phyloP scores from a whole-genome alignment of 2,329 filamentous ascomycete genomes.

The Fusarium cicatricum region DNA sequence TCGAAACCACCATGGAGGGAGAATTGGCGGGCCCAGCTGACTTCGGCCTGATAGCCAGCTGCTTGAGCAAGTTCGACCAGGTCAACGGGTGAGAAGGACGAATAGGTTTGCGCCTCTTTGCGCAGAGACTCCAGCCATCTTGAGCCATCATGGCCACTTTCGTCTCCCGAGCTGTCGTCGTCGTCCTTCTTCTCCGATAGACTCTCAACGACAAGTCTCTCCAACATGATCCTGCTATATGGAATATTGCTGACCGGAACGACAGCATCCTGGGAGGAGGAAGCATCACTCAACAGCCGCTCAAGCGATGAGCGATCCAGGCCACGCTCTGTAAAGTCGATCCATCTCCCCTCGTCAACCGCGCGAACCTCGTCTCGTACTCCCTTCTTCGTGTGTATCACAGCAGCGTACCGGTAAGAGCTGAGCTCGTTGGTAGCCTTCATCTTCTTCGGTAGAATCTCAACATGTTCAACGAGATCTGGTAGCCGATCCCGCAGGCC shows the following conservation, averaged over 20 bases:
- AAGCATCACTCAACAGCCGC: conserved; percentile 8
- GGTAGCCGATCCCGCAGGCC: conserved; percentile 20
- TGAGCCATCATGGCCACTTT: not conserved
- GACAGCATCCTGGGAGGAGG: not conserved
- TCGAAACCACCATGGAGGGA: conserved; percentile 40
- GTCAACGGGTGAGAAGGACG: conserved; percentile 25
- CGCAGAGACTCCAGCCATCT: conserved; percentile 16
- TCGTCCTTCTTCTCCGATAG: conserved; percentile 10
- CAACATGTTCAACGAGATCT: conserved; percentile 37
- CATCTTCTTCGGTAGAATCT: conserved; percentile 43
- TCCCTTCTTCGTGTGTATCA: conserved; percentile 29
- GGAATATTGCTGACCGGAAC: conserved; percentile 40
- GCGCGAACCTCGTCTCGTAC: conserved; percentile 4
- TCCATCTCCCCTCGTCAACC: conserved; percentile 23
- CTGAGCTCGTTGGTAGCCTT: conserved; percentile 43
- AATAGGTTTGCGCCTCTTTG: not conserved
- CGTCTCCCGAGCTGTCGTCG: not conserved
- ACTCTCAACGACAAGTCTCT: conserved; percentile 29
- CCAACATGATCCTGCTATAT: conserved; percentile 44
- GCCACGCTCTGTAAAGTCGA: conserved; percentile 26
- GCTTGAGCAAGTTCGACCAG: conserved; percentile 36
- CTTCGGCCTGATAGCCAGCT: conserved; percentile 56
- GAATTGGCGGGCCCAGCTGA: conserved; percentile 53
- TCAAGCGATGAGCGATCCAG: conserved; percentile 18
- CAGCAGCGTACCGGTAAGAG: conserved; percentile 41